Conservation (phyloP, 2,329 filamentous ascomycete species). For the Orbilia blumenaviensis region DNA sequence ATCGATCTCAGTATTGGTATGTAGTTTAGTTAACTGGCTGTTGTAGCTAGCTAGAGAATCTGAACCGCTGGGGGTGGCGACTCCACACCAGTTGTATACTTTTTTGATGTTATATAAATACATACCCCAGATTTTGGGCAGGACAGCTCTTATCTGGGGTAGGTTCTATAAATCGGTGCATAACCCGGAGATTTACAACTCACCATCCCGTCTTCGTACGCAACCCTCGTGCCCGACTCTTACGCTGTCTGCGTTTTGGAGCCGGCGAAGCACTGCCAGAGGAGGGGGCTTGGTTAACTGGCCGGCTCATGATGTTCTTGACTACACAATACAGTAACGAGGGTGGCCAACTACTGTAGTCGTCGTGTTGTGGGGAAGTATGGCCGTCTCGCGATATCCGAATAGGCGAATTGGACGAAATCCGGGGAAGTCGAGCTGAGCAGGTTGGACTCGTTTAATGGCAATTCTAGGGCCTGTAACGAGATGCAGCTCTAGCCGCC, state of each 20-base stretch:
- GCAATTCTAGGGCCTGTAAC: constrained; percentile 29
- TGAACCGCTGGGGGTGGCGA: not conserved
- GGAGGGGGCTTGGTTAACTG: constrained; percentile 15
- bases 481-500: constrained; percentile 33
- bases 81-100: not conserved
- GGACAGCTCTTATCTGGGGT: constrained; percentile 1
- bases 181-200: constrained; percentile 40
- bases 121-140: constrained; percentile 17
- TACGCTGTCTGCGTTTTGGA: constrained; percentile 47
- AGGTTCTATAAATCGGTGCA: constrained; percentile 3
- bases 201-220: constrained; percentile 63
- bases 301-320: constrained; percentile 30
- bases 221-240: constrained; percentile 62
- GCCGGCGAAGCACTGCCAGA: constrained; percentile 48
- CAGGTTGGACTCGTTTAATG: constrained; percentile 50
- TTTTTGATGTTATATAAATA: constrained; percentile 18
- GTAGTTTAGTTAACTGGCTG: not conserved
- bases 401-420: constrained; percentile 53
- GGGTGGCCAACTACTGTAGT: not conserved
- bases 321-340: not conserved
- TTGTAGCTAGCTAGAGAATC: not conserved
- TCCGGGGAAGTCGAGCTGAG: constrained; percentile 40
- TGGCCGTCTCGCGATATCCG: constrained; percentile 47
- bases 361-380: constrained; percentile 33
- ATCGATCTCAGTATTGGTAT: not conserved